These are phyloP conservation scores for Daldinia grandis DNA, from an alignment of 495 filamentous ascomycete genomes.

Conservation along the genomic window DNA sequence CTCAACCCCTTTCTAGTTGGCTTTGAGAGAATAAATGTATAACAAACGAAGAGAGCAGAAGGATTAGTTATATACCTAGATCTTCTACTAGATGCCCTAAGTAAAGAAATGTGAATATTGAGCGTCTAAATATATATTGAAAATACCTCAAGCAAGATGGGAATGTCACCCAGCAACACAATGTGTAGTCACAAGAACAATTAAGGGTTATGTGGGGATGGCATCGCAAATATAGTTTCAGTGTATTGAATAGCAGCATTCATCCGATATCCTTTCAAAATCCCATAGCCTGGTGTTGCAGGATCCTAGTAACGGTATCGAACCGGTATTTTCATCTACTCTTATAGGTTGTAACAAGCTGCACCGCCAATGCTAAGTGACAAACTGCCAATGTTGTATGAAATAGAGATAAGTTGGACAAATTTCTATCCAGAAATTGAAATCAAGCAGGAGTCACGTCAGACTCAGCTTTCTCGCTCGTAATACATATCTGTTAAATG, in stretches of 20 bases:
- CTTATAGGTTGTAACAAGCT: background rate
- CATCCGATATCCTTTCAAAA: background rate
- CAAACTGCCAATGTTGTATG: background rate
- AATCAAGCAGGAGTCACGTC: background rate
- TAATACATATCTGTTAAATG: background rate
- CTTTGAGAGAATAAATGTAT: background rate
- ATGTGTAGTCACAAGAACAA: background rate
- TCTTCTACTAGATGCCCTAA: background rate
- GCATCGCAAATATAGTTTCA: background rate
- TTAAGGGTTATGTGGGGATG: background rate
- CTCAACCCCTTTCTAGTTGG: background rate
- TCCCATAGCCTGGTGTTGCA: background rate
- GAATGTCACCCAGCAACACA: background rate
- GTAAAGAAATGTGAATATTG: background rate
- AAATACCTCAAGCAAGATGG: background rate
- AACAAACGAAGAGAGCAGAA: background rate
- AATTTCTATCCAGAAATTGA: background rate
- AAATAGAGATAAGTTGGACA: background rate
- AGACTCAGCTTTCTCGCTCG: background rate
- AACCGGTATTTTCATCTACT: background rate
- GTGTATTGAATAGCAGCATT: background rate
- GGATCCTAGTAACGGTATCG: background rate
- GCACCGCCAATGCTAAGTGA: background rate
- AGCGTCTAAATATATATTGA: background rate
- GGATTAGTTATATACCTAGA: background rate